Evolutionary conservation across 805 yeast species (phyloP), one percentile per base, ranked within the genome.

Genomic region (Candida saitoana): DNA sequence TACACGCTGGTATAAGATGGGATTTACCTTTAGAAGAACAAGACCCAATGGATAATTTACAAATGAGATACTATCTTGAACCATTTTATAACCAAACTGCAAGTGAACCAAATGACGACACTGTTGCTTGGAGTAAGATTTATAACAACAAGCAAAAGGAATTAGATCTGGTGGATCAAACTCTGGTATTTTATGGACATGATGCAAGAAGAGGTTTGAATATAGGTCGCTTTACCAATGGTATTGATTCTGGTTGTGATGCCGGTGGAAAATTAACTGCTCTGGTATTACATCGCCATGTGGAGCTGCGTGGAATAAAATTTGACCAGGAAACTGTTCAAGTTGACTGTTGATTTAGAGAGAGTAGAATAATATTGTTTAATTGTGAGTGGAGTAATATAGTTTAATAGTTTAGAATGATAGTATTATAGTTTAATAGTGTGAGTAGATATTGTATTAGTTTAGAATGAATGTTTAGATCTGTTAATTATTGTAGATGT

Each of bases 1-100:
- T 81, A 6, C 96, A 89, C 62, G 96, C 84, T 2, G 96, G 96
- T 0, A 65, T 89, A 38, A 58, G 82, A 46, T 86, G 95, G 83
- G 77, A 78, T 53, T 59, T 76, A 41, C 39, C 51, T n/a, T 64
- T 82, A 20, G 67, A 73, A 35, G 75, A 76, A 18, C 91, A 83
- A 62, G 68, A 71, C 38, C 81, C 90, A 1, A 69, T 65, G 6
- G 83, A 80, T 16, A 77, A 81, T 35, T 67, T 88, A 44, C 82
- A 83, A 29, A 76, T 91, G 71, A 76, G 95, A 46, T 76, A 81
- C 24, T 69, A 84, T 34, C 68, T 83, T 29, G 83, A 81, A 2
- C 86, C 90, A 0, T 67, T 73, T 53, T 87, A 76, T 73, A 73
- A 69, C 29, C 63, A 58, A 18, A 74, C 87, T 9, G 76, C 86